Percentiles rank a stretch among this genome's conserved stretches.
Evolutionary conservation across 2,329 filamentous ascomycete species (phyloP).

Genomic region (Trichophyton simii): DNA sequence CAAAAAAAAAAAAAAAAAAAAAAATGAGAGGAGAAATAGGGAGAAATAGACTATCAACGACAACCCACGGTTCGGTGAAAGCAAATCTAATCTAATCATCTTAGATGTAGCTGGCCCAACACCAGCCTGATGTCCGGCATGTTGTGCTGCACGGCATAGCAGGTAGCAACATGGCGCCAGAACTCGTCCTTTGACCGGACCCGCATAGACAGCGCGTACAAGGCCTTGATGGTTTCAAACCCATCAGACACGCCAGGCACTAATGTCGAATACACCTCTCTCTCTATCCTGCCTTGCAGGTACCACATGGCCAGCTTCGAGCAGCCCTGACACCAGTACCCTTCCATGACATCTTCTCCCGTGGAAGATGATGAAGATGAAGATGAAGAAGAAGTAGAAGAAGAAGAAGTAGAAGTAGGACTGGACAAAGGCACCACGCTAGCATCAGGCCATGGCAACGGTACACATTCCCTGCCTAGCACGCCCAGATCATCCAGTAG

Average conservation of each 20-base stretch:
- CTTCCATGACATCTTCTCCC: background rate
- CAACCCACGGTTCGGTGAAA: too few species aligned
- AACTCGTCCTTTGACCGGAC: background rate
- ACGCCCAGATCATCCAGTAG: background rate
- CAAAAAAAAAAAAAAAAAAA: too few species aligned
- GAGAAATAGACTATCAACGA: too few species aligned
- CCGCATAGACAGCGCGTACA: background rate
- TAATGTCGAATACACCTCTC: background rate
- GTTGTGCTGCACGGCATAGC: background rate
- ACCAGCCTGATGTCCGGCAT: background rate
- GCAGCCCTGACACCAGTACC: conserved; percentile 1
- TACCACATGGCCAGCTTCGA: background rate
- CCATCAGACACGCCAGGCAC: background rate
- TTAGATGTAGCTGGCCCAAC: background rate
- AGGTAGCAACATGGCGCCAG: background rate
- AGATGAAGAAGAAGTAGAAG: too few species aligned
- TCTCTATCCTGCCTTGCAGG: background rate
- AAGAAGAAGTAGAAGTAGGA: too few species aligned
- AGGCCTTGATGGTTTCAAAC: background rate
- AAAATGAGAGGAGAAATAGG: too few species aligned
- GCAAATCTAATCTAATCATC: too few species aligned
- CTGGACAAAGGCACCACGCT: too few species aligned
- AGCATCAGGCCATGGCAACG: background rate
- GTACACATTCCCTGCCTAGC: background rate
- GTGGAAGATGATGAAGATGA: too few species aligned